These are phyloP conservation scores for Funneliformis geosporum DNA, from an alignment of 192 early-diverging fungal species.

Conservation along the genomic window DNA sequence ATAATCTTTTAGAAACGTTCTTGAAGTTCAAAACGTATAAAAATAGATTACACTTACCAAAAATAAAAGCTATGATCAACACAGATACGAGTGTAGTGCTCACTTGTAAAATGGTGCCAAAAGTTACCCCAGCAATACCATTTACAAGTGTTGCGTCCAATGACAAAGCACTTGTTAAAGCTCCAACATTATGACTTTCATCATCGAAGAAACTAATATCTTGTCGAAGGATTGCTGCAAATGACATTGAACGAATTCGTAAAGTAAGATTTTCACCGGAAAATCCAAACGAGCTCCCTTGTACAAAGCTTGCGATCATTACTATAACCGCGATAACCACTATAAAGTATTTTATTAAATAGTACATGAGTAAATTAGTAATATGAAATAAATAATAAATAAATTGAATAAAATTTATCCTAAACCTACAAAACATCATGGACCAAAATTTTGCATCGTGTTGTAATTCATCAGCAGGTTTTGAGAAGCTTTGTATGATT, in stretches of 20 bases:
- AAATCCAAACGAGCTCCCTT: conserved; percentile 32
- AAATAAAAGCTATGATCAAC: conserved; percentile 50
- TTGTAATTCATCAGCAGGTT: conserved; percentile 12
- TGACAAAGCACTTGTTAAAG: conserved; percentile 67
- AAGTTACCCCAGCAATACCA: conserved; percentile 33
- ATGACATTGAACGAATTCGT: conserved; percentile 60
- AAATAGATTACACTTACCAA: conserved; percentile 7
- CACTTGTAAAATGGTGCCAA: conserved; percentile 37
- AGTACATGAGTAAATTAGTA: no score
- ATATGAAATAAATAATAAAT: neutral
- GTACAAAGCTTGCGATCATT: conserved; percentile 17
- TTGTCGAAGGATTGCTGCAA: conserved; percentile 67
- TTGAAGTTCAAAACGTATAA: neutral
- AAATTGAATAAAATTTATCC: neutral
- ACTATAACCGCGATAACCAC: conserved; percentile 12
- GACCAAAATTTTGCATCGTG: conserved; percentile 49
- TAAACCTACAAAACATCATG: conserved; percentile 45
- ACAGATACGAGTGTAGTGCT: conserved; percentile 28
- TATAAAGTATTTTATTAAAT: neutral
- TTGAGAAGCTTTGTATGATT: conserved; percentile 34
- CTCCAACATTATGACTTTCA: conserved; percentile 68
- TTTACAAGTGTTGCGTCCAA: conserved; percentile 61
- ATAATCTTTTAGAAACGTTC: neutral
- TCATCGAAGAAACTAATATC: conserved; percentile 77
- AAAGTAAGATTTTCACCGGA: conserved; percentile 65